A percentile compares a stretch with the other conserved stretches of the same genome.
Evolutionary conservation across 495 filamentous ascomycete species (phyloP).

Genomic region (Talaromyces trachyspermus): DNA sequence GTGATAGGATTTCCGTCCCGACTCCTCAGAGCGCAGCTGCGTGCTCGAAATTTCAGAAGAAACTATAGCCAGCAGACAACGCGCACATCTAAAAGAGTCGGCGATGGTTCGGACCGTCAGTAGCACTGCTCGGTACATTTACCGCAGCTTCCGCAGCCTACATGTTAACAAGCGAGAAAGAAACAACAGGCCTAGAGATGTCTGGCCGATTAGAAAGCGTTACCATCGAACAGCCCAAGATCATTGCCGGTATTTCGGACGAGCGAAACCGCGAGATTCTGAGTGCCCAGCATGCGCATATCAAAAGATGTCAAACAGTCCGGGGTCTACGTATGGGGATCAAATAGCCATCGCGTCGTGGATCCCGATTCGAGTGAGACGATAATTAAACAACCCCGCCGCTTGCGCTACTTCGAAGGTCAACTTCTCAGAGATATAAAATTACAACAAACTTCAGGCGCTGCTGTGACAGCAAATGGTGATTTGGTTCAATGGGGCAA

Average conservation of each 20-base stretch:
- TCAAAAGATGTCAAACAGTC: constrained; percentile 83
- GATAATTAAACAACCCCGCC: constrained; percentile 69
- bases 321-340: constrained; percentile 93
- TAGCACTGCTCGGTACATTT: constrained; percentile 29
- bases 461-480: constrained; percentile 79
- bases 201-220: constrained; percentile 30
- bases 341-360: constrained; percentile 75
- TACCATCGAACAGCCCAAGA: constrained; percentile 53
- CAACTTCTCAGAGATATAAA: constrained; percentile 81
- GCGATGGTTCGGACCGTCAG: constrained; percentile 30
- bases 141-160: constrained; percentile 31
- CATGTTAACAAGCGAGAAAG: constrained; percentile 18
- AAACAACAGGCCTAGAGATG: constrained; percentile 11
- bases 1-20: background rate
- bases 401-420: constrained; percentile 79
- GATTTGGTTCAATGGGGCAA: constrained; percentile 90
- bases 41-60: constrained; percentile 27
- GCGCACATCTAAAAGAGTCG: constrained; percentile 10
- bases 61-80: constrained; percentile 13
- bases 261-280: constrained; percentile 67
- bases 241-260: constrained; percentile 40
- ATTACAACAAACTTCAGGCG: constrained; percentile 75
- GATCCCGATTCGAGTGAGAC: constrained; percentile 75
- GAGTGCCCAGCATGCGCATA: constrained; percentile 72
- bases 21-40: background rate